Evolutionary conservation across 2,329 filamentous ascomycete species (phyloP).

Genomic region (Colletotrichum salicis): DNA sequence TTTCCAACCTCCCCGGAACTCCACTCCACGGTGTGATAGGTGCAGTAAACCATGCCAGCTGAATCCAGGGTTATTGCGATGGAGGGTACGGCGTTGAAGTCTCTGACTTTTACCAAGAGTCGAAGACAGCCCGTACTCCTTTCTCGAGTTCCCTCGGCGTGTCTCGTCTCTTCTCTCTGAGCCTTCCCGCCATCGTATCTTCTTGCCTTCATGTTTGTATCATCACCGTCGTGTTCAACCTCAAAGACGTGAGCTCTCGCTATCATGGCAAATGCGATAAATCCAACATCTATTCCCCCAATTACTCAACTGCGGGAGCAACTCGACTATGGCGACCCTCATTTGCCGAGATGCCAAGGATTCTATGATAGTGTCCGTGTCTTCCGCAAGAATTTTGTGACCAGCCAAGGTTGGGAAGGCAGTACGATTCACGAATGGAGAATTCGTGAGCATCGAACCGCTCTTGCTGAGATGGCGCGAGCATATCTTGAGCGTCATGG

Average conservation of each 20-base stretch:
- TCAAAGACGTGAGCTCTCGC: not conserved
- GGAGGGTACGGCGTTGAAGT: not conserved
- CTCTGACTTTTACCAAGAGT: too few species aligned
- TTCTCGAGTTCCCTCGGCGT: not conserved
- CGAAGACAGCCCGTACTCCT: not conserved
- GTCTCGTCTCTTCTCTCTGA: not conserved
- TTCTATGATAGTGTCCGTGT: conserved; percentile 19
- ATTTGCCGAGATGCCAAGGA: not conserved
- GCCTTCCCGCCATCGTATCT: too few species aligned
- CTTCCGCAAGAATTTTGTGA: conserved; percentile 18
- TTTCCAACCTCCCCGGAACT: not conserved
- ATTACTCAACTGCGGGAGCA: conserved; percentile 15
- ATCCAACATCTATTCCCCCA: not conserved
- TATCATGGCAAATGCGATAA: not conserved
- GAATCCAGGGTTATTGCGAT: not conserved
- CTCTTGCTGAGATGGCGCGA: conserved; percentile 16
- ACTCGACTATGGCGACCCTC: conserved; percentile 18
- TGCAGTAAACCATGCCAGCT: not conserved
- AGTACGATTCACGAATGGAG: conserved; percentile 23
- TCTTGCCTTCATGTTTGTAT: not conserved
- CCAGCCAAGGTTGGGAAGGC: conserved; percentile 5
- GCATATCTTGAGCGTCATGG: conserved; percentile 16
- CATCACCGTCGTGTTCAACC: not conserved
- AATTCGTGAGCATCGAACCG: conserved; percentile 17
- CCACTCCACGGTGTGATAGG: not conserved